Percentiles rank a stretch among this genome's conserved stretches.
phyloP scores from a whole-genome alignment of 345 rosid species.

The Boechera divaricarpa region DNA sequence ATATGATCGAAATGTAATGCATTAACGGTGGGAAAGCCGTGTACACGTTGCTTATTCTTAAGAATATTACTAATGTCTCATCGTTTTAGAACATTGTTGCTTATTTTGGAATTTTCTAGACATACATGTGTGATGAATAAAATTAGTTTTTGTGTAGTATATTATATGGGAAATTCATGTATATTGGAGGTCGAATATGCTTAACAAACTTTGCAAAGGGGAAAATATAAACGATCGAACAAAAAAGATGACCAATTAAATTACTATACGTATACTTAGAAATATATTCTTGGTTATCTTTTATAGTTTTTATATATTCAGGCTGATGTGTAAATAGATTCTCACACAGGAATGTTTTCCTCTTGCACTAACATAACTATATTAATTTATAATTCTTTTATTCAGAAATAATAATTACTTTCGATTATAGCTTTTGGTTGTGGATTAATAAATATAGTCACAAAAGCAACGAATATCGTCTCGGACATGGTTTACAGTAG shows the following conservation, averaged over 20 bases:
- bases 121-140: slow-evolving; percentile 23
- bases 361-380: not conserved
- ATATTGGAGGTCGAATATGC: slow-evolving; percentile 43
- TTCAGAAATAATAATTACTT: slow-evolving; percentile 10
- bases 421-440: slow-evolving; percentile 9
- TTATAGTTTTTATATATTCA: slow-evolving; percentile 32
- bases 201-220: slow-evolving; percentile 15
- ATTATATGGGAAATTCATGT: not conserved
- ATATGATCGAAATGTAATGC: slow-evolving; percentile 30
- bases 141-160: not conserved
- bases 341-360: not conserved
- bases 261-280: slow-evolving; percentile 37
- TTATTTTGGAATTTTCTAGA: slow-evolving; percentile 40
- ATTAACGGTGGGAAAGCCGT: slow-evolving; percentile 46
- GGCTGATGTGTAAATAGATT: slow-evolving; percentile 47
- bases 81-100: slow-evolving; percentile 40
- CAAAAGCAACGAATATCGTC: slow-evolving; percentile 25
- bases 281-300: slow-evolving; percentile 47
- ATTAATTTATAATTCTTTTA: not conserved
- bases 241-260: slow-evolving; percentile 33
- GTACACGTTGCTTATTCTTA: slow-evolving; percentile 43
- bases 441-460: slow-evolving; percentile 15
- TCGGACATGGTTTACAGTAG: slow-evolving; percentile 24
- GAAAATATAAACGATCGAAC: not conserved
- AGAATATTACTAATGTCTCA: slow-evolving; percentile 47